Evolutionary conservation across 495 filamentous ascomycete species (phyloP).

Genomic region (Tuber aestivum): DNA sequence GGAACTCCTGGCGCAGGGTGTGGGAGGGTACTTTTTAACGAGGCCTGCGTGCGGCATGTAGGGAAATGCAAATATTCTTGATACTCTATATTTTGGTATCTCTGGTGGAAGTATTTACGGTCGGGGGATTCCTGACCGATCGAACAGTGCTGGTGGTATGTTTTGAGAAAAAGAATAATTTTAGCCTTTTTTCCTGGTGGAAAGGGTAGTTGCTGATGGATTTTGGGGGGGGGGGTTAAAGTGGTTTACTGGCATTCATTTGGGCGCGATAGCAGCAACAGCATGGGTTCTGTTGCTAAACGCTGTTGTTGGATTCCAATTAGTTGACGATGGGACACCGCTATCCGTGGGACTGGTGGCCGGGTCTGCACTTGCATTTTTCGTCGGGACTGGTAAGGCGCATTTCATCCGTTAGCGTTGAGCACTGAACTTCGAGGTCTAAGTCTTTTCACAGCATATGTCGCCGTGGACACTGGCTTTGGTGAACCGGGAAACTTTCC

Average conservation of each 20-base stretch:
- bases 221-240: slow-evolving; percentile 45
- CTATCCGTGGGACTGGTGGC: slow-evolving; percentile 71
- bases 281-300: slow-evolving; percentile 90
- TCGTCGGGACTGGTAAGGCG: slow-evolving; percentile 69
- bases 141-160: slow-evolving; percentile 35
- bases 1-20: not conserved
- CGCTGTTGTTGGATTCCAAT: slow-evolving; percentile 83
- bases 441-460: slow-evolving; percentile 52
- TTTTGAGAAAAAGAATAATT: not conserved
- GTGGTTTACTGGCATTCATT: slow-evolving; percentile 89
- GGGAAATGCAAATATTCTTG: slow-evolving; percentile 95
- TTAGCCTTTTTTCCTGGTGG: slow-evolving; percentile 2
- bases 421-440: slow-evolving; percentile 7
- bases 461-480: slow-evolving; percentile 88
- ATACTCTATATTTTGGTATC: slow-evolving; percentile 78
- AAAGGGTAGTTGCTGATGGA: slow-evolving; percentile 41
- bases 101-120: slow-evolving; percentile 93
- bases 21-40: slow-evolving; percentile 8
- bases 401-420: not conserved
- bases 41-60: slow-evolving; percentile 42
- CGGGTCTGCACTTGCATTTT: slow-evolving; percentile 62
- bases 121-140: slow-evolving; percentile 62
- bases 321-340: slow-evolving; percentile 87
- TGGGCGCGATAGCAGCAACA: slow-evolving; percentile 80
- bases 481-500: slow-evolving; percentile 74